Base-by-base conservation (phyloP, 805 yeast genomes). In the Wickerhamomyces chaumierensis region DNA sequence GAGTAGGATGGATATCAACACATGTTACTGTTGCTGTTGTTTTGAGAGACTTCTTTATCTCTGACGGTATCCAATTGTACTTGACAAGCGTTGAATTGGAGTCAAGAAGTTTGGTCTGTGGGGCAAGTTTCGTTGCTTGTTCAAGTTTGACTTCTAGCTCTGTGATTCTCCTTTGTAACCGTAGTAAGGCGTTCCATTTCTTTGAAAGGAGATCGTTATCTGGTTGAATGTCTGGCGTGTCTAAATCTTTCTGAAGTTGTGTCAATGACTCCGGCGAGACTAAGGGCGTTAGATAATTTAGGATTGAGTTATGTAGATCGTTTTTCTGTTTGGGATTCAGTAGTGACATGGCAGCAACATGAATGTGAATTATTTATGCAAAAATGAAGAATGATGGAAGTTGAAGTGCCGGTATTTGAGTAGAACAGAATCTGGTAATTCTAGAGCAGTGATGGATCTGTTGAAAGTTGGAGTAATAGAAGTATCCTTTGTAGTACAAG, bases 141-240 rank as follows among this genome's bases (percentile, higher is more conserved):
- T 58, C 58, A 4, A 73, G 55, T 35, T 77, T 79, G 16, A 68
- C 59, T 51, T 88, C 95, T 34, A 86, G 58, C 37, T 79, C 90
- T 41, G 80, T 62, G 33, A 80, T 78, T 49, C 74, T 71, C 44
- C 77, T 72, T 58, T 90, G 96, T 23, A 90, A 64, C 35, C 95
- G 64, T 25, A 85, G 67, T 4, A 88, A 90, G 0, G 94, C 78
- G 1, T 80, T 68, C 96, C 96, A 88, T 61, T 87, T 88, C 58
- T 79, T 81, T 48, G 81, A 85, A 31, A 85, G 61, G 11, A 66
- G 51, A 11, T 52, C 48, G 38, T 48, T 53, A 20, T 55, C 62
- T 31, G 42, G 53, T 16, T 28, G 51, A 21, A 43, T 45, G 34
- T 42, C 50, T 33, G 37, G 47, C 34, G 43, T 40, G 35, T 39